Evolutionary conservation across 2,329 filamentous ascomycete genomes (phyloP), one percentile per base, ranked within the genome.

Genomic region (Curvularia verruculosa): DNA sequence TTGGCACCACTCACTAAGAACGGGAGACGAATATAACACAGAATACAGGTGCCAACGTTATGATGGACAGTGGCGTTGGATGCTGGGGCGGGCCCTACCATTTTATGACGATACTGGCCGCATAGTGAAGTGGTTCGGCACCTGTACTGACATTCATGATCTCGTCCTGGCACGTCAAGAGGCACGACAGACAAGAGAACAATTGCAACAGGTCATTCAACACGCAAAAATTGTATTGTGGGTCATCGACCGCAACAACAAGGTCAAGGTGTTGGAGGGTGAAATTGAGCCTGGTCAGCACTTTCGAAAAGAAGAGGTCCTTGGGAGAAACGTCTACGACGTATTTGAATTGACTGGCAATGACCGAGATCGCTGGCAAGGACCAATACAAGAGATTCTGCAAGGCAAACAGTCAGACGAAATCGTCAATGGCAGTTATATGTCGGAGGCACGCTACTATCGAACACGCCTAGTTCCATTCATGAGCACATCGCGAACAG

Each of bases 51-150:
- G 87, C 59, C 83, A 79, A 49, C 86, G 83, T 55, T 84, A 83
- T 48, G 83, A 88, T 29, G 90, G 90, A 0, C 83, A 88, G 54
- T 93, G 87, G 85, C 82, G 89, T 51, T 94, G 90, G 90, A 91
- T 92, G 81, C 79, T 94, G 2, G 89, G 87, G 10, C 83, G 89
- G 41, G 90, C 89, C 1, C 73, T 89, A 13, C 89, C 90, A 0
- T 81, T 92, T 66, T 82, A 82, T 37, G 86, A 91, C 58, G 83
- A 87, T 43, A 85, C 84, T 0, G 89, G 88, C 1, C 79, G 83
- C 46, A 91, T 93, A 47, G 81, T 90, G 56, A 91, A 90, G 69
- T 93, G 90, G 90, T 91, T 90, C 66, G 90, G 89, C 15, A 92
- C 89, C 1, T 92, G 88, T 67, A 92, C 90, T 12, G 90, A 94